Base-by-base conservation (phyloP, 2,329 filamentous ascomycete genomes). In the Fusarium veterinarium region DNA sequence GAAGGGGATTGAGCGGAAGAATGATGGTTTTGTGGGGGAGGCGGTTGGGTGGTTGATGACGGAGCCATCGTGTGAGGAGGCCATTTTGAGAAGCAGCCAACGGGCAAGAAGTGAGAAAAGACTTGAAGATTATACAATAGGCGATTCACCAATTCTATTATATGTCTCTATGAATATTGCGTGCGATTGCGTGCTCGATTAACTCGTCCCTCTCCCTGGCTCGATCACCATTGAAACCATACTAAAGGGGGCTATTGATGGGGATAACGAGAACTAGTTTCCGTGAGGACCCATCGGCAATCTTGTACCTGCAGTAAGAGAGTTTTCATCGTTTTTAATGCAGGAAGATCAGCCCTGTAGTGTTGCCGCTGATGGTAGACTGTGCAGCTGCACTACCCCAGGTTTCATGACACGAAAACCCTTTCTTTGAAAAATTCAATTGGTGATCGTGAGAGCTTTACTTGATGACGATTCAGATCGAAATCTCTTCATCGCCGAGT, bases 1-100 rank as follows among this genome's bases (percentile, higher is more conserved):
- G 6, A 74, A 74, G 31, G 71, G 67, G 9, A 74, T 72, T 1
- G 67, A 74, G n/a, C 72, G 55, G 46, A 62, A 67, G 63, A 67
- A 67, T 1, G 64, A 67, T 12, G 46, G 31, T 10, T 61, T 67
- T 2, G 37, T 7, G 8, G 46, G n/a, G 9, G 46, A 16, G 6
- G n/a, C 6, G 13, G 16, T 38, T 19, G 8, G 33, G 25, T 35
- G 63, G 64, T 28, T 31, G 37, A 57, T 33, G 37, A 48, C 19
- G 6, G 63, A 67, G 25, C 33, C 38, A 45, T 67, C 63, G 25
- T 42, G 55, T 38, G 55, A 62, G 14, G 64, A 67, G 10, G 55
- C 64, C 64, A 67, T 67, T 19, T 14, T 60, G 48, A 17, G 35
- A 33, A 20, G 12, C 14, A 28, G 35, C 17, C 41, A 42, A 14